Percentiles rank a stretch among this genome's conserved stretches.
phyloP scores from a whole-genome alignment of 345 rosid species.

The Syzygium aqueum region DNA sequence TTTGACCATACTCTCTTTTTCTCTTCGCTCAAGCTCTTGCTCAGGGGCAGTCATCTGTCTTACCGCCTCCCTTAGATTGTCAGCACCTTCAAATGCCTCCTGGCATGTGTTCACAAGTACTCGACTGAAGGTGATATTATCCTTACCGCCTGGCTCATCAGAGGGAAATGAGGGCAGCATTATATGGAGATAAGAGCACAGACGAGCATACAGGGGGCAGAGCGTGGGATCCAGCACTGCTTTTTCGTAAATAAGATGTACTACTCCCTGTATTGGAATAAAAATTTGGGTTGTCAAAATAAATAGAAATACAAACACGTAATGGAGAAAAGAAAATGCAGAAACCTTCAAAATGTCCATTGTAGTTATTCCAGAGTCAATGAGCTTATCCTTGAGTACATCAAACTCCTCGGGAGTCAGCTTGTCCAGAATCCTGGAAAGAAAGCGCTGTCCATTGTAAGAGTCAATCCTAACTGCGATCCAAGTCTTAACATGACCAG shows the following conservation, averaged over 20 bases:
- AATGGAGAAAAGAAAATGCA: neutral
- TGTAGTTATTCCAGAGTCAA: slow-evolving; percentile 1
- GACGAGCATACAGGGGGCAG: slow-evolving; percentile 4
- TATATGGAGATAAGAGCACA: neutral
- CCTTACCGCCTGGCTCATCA: neutral
- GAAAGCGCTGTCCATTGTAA: neutral
- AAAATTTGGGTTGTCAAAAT: neutral
- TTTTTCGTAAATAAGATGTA: neutral
- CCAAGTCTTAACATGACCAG: neutral
- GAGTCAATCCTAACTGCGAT: neutral
- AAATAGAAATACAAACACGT: neutral
- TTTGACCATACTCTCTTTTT: slow-evolving; percentile 66
- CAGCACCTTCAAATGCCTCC: slow-evolving; percentile 7
- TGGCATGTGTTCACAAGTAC: neutral
- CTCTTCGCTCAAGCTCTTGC: slow-evolving; percentile 70
- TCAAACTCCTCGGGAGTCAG: neutral
- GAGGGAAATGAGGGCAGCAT: neutral
- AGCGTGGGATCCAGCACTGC: slow-evolving; percentile 4
- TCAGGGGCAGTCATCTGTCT: slow-evolving; percentile 64
- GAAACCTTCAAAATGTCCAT: neutral
- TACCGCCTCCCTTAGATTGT: slow-evolving; percentile 1
- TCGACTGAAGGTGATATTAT: neutral
- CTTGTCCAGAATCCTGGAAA: neutral
- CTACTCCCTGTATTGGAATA: neutral
- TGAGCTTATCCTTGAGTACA: neutral